A percentile compares a stretch with the other conserved stretches of the same genome.
Evolutionary conservation across 108 stramenopile species (phyloP).

Genomic region (Stephanodiscus minutulus): DNA sequence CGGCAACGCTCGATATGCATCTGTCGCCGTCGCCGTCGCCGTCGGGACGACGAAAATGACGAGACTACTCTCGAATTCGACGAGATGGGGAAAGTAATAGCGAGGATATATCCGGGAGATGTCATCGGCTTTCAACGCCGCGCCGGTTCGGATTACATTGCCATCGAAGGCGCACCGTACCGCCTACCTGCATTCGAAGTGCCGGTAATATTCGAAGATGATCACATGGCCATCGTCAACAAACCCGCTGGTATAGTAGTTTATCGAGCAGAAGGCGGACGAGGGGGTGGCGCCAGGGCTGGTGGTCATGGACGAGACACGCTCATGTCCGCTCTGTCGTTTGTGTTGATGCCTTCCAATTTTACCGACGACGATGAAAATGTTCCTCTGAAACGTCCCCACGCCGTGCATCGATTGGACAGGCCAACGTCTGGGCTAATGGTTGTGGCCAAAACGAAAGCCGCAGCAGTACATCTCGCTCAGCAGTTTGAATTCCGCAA

Average conservation of each 20-base stretch:
- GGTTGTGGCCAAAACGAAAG: constrained; percentile 60
- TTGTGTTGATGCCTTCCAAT: constrained; percentile 36
- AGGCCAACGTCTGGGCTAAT: constrained; percentile 59
- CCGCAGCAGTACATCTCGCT: constrained; percentile 37
- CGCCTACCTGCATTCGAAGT: constrained; percentile 63
- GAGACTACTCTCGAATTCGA: constrained; percentile 16
- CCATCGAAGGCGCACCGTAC: constrained; percentile 28
- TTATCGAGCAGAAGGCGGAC: constrained; percentile 39
- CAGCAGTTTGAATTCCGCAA: constrained; percentile 57
- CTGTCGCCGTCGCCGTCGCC: constrained; percentile 3
- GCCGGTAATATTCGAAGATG: constrained; percentile 85
- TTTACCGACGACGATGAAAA: constrained; percentile 14
- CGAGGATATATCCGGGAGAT: constrained; percentile 42
- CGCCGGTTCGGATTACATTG: constrained; percentile 33
- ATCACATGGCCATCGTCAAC: constrained; percentile 67
- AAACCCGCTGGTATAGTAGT: constrained; percentile 59
- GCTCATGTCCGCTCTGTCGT: constrained; percentile 50
- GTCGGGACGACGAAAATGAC: not conserved
- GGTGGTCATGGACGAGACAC: constrained; percentile 47
- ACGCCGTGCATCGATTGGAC: constrained; percentile 64
- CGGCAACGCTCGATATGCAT: constrained; percentile 42
- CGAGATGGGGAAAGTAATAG: constrained; percentile 38
- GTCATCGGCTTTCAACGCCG: constrained; percentile 38
- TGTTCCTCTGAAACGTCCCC: constrained; percentile 46
- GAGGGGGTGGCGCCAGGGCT: constrained; percentile 37